Percentiles rank a stretch among this genome's conserved stretches.
phyloP scores from a whole-genome alignment of 2,329 filamentous ascomycete genomes.

The Lachnellula hyalina region DNA sequence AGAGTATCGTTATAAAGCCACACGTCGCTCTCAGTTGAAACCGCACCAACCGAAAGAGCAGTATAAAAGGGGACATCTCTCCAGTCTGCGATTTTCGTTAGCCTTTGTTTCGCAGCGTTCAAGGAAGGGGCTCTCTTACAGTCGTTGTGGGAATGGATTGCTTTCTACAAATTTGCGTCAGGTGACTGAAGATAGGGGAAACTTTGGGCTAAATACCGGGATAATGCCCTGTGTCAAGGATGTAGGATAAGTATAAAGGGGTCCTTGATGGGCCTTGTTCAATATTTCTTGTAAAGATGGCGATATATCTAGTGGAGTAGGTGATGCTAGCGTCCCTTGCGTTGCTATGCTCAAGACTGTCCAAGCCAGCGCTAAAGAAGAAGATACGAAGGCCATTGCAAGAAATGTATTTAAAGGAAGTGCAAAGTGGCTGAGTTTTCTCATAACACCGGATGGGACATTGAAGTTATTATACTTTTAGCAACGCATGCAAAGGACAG shows the following conservation, averaged over 20 bases:
- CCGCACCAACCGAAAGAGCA: constrained; percentile 21
- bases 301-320: constrained; percentile 33
- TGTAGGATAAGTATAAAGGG: constrained; percentile 54
- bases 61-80: constrained; percentile 26
- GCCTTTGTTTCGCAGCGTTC: constrained; percentile 36
- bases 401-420: constrained; percentile 1
- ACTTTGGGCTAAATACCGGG: constrained; percentile 38
- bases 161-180: constrained; percentile 35
- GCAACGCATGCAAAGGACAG: too few relatives aligned
- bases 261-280: constrained; percentile 45
- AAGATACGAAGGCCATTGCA: constrained; percentile 13
- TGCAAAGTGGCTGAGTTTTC: background rate
- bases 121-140: constrained; percentile 38
- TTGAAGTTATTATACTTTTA: background rate
- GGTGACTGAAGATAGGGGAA: background rate
- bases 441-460: background rate
- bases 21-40: constrained; percentile 27
- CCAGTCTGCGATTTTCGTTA: constrained; percentile 45
- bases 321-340: background rate
- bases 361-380: constrained; percentile 11
- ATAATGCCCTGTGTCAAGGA: constrained; percentile 55
- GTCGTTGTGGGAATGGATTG: constrained; percentile 54
- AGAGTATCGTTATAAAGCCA: constrained; percentile 28
- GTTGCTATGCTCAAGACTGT: constrained; percentile 4
- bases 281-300: constrained; percentile 50